Percentiles rank a stretch among this genome's conserved stretches.
Conservation (phyloP, 208 protist species). For the Acanthamoeba triangularis region DNA sequence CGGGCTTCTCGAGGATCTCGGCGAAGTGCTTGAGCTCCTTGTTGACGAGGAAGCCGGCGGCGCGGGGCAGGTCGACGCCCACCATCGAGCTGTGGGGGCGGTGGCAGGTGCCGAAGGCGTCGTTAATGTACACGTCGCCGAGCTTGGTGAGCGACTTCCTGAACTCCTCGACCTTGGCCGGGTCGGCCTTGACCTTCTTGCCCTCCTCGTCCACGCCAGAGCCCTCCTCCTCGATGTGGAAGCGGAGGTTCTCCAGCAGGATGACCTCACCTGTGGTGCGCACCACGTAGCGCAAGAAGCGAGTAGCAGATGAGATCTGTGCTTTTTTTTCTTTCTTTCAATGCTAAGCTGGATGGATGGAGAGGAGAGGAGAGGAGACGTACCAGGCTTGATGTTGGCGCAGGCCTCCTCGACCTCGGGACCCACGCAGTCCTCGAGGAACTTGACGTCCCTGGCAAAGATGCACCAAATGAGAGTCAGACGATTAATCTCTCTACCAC, state of each 20-base stretch:
- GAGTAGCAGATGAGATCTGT: constrained; percentile 67
- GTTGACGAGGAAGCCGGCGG: constrained; percentile 98
- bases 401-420: constrained; percentile 92
- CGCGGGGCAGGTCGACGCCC: constrained; percentile 91
- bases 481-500: not conserved
- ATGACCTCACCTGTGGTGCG: constrained; percentile 24
- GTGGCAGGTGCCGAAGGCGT: constrained; percentile 99
- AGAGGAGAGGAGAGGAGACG: not conserved
- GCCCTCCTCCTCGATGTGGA: constrained; percentile 98
- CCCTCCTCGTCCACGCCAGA: constrained; percentile 92
- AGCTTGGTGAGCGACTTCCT: constrained; percentile 94
- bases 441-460: constrained; percentile 86
- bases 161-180: constrained; percentile 91
- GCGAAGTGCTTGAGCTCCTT: constrained; percentile 99
- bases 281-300: not conserved
- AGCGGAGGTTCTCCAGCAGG: constrained; percentile 99
- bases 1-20: constrained; percentile 93
- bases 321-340: constrained; percentile 89
- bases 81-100: constrained; percentile 97
- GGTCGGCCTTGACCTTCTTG: constrained; percentile 87
- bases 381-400: constrained; percentile 82
- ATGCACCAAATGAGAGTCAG: not conserved
- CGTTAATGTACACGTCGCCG: constrained; percentile 99
- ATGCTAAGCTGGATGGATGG: constrained; percentile 91
- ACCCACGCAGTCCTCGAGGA: constrained; percentile 94